phyloP scores from a whole-genome alignment of 306 rosid species.

The Myrica gale region DNA sequence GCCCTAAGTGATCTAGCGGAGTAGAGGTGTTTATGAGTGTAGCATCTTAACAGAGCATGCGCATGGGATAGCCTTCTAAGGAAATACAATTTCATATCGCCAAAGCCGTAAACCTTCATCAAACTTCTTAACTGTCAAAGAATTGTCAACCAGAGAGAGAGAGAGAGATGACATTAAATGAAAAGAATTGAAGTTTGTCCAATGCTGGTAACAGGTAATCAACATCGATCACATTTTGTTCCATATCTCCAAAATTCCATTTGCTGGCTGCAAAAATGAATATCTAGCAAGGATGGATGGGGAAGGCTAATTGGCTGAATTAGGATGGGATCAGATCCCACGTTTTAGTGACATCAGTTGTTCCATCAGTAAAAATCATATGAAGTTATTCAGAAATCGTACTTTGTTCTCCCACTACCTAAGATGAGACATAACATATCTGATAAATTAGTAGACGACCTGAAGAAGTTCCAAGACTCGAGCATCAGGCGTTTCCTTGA shows the following conservation, averaged over 20 bases:
- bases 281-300: background rate
- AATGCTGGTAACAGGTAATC: background rate
- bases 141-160: no score
- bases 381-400: constrained; percentile 58
- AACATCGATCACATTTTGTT: background rate
- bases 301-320: background rate
- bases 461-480: constrained; percentile 81
- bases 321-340: background rate
- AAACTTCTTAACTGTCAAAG: no score
- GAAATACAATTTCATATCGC: no score
- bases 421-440: constrained; percentile 86
- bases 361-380: background rate
- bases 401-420: constrained; percentile 82
- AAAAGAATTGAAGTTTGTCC: background rate
- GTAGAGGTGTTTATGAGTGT: no score
- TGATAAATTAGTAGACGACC: constrained; percentile 45
- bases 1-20: no score
- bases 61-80: no score
- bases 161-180: no score
- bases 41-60: no score
- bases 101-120: no score
- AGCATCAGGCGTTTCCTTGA: constrained; percentile 97
- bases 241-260: background rate
- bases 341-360: background rate
- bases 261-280: background rate